Percentiles rank a stretch among this genome's conserved stretches.
These are phyloP conservation scores for Penicillium crustosum DNA, from an alignment of 2,329 filamentous ascomycete genomes.

Conservation along the genomic window DNA sequence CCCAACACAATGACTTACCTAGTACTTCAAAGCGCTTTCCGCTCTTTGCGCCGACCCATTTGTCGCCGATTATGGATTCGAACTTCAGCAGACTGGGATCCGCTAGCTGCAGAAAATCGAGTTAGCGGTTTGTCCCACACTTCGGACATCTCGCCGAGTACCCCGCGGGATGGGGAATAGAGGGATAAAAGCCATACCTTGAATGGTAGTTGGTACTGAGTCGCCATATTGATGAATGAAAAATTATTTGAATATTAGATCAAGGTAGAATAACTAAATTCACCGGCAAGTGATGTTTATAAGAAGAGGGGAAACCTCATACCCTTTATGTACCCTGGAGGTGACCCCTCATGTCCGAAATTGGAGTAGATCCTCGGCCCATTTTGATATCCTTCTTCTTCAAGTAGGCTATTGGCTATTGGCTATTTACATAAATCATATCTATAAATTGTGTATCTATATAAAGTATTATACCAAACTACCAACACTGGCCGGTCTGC, in stretches of 20 bases:
- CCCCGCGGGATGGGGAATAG: background rate
- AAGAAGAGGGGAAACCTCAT: background rate
- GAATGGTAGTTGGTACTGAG: conserved; percentile 40
- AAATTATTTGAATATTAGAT: background rate
- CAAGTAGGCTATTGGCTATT: background rate
- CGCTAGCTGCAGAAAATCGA: conserved; percentile 42
- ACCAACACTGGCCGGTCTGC: conserved; percentile 17
- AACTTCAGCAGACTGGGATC: conserved; percentile 51
- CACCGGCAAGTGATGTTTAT: background rate
- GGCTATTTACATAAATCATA: background rate
- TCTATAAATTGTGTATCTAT: background rate
- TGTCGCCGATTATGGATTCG: conserved; percentile 53
- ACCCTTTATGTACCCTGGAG: background rate
- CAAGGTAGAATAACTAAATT: background rate
- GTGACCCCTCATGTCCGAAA: background rate
- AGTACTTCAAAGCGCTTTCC: conserved; percentile 54
- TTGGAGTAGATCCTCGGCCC: background rate
- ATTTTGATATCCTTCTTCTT: background rate
- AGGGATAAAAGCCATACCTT: conserved; percentile 28
- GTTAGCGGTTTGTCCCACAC: conserved; percentile 3
- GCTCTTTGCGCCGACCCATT: conserved; percentile 49
- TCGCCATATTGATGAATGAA: conserved; percentile 27
- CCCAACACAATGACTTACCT: too few species aligned
- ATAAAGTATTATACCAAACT: conserved; percentile 16
- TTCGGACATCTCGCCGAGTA: conserved; percentile 23